These are phyloP conservation scores for Crucibulum laeve DNA, from an alignment of 768 basidiomycete species.

Conservation along the genomic window DNA sequence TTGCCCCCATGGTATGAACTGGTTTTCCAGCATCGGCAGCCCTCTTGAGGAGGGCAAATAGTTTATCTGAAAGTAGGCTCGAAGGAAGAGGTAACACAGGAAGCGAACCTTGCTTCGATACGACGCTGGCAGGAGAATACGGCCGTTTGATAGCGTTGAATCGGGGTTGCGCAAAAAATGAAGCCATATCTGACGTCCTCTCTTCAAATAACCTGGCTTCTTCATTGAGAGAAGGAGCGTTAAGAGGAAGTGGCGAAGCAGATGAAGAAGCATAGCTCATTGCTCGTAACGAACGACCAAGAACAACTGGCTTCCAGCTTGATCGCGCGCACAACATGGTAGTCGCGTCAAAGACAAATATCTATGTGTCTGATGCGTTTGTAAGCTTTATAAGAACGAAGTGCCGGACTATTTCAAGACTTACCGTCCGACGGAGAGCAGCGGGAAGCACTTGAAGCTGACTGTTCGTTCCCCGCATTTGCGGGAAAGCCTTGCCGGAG, in stretches of 20 bases:
- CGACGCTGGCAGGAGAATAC: slow-evolving; percentile 77
- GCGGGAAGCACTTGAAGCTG: too few species aligned
- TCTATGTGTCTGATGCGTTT: too few species aligned
- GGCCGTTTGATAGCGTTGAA: slow-evolving; percentile 73
- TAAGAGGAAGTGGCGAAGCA: slow-evolving; percentile 42
- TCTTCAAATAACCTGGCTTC: slow-evolving; percentile 58
- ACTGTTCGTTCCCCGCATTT: too few species aligned
- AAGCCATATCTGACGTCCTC: slow-evolving; percentile 57
- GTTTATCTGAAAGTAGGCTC: slow-evolving; percentile 79
- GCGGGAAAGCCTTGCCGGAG: too few species aligned
- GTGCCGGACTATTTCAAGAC: too few species aligned
- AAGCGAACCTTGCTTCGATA: slow-evolving; percentile 84
- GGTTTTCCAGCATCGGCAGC: slow-evolving; percentile 63
- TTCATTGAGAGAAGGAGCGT: slow-evolving; percentile 51
- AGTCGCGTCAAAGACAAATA: background rate
- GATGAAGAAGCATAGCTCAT: slow-evolving; percentile 33
- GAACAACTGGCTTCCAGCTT: slow-evolving; percentile 6
- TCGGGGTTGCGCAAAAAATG: slow-evolving; percentile 74
- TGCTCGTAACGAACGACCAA: slow-evolving; percentile 23
- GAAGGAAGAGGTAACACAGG: slow-evolving; percentile 75
- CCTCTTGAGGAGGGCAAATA: slow-evolving; percentile 63
- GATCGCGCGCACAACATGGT: slow-evolving; percentile 5
- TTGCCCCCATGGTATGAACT: slow-evolving; percentile 88
- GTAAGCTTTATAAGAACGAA: too few species aligned
- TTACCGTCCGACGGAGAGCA: too few species aligned